Evolutionary conservation across 768 basidiomycete species (phyloP), one percentile per base, ranked within the genome.

Genomic region (Galerina marginata): DNA sequence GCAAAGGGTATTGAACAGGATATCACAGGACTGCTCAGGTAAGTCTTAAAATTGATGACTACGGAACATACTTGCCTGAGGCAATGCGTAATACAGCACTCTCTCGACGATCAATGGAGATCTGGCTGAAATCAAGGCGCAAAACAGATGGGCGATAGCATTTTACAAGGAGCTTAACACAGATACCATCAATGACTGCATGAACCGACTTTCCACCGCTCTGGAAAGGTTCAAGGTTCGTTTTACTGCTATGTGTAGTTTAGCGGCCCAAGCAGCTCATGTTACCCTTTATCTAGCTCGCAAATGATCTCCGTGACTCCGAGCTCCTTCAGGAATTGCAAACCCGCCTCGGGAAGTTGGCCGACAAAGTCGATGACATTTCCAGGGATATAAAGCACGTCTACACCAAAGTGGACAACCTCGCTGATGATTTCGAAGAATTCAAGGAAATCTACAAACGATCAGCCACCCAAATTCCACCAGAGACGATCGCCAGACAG

Each of bases 161-260:
- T 60, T 47, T 26, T 47, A 47, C 25, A 47, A 47, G n/a, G 46
- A 61, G 25, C 60, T 62, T 57, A 65, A 65, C 23, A 58, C 23
- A 15, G 15, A 25, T 11, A 63, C 59, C 16, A 50, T 65, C 15
- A 57, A 63, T 20, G 61, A 54, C 20, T 65, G 64, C 39, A 46
- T 58, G 39, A 37, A 37, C 23, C 56, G 57, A 6, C 54, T 65
- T 45, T 38, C 61, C 25, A 46, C 16, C 12, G 49, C 64, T n/a
- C 16, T 65, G 37, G 53, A 59, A 33, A 63, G 45, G 39, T 65
- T 65, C 50, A 49, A 56, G 36, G 64, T 65, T 26, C 14, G 38
- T 60, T 20, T 45, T 37, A 45, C 44, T 4, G 58, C 20, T 20
- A 20, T 20, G 20, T 20, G 20, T 20, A 20, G 20, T 20, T 20